Evolutionary conservation across 306 rosid genomes (phyloP), one percentile per base, ranked within the genome.

Genomic region (Inga oerstediana): DNA sequence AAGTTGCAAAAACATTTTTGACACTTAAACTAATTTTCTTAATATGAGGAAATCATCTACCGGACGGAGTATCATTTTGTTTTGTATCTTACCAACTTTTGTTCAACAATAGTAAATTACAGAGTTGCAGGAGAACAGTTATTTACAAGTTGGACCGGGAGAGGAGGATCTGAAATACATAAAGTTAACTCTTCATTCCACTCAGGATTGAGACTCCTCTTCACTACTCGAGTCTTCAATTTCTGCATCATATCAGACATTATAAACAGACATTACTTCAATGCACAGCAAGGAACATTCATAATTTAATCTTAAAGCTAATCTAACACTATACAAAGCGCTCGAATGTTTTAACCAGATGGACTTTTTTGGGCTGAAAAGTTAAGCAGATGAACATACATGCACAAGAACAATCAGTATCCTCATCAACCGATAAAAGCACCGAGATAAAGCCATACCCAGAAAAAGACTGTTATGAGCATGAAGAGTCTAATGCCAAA

Each of bases 161-260:
- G 72, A 82, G 11, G 88, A 34, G 97, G 91, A 56, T 95, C 97
- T n/a, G 90, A 10, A 75, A 95, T 61, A 0, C 91, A 88, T 72
- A 95, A 86, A 27, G 98, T 95, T 87, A 95, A 82, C 27, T 84
- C 83, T 66, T 95, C 98, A 52, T 93, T 88, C 98, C 98, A 95
- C 71, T 88, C 96, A 1, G 98, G 98, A 77, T 95, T 93, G 80
- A 89, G 52, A 81, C 81, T 88, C 85, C 87, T 81, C 73, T 84
- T 88, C 62, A 93, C 84, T 14, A 91, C 97, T 12, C 85, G 81
- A 79, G 98, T 95, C 89, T 89, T 95, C 90, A 95, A 75, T 77
- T 91, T 94, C 97, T 94, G 88, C 87, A 79, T 39, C 5, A 6
- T 39, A 6, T 9, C 56, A 74, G 41, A 56, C 61, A 86, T 41